A percentile compares a stretch with the other conserved stretches of the same genome.
Conservation (phyloP, 257 asterid species). For the Verbena officinalis region DNA sequence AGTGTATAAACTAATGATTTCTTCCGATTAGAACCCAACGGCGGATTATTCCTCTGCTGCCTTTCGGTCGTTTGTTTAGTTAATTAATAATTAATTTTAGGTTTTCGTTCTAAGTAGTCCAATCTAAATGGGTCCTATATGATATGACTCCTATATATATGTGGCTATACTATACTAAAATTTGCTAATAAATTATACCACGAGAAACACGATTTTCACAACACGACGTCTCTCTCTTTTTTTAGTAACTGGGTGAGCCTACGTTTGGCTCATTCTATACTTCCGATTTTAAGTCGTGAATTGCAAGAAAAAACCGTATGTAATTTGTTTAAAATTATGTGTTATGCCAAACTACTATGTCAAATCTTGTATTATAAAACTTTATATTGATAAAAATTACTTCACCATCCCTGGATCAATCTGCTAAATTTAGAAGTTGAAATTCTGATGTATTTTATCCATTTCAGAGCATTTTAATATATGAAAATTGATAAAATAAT, state of each 20-base stretch:
- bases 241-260: slow-evolving; percentile 1
- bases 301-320: background rate
- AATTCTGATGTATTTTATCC: too few species aligned
- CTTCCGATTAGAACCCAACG: slow-evolving; percentile 29
- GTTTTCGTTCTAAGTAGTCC: slow-evolving; percentile 15
- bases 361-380: too few species aligned
- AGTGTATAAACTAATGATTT: slow-evolving; percentile 22
- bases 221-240: background rate
- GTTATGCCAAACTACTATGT: too few species aligned
- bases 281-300: too few species aligned
- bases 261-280: too few species aligned
- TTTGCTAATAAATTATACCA: slow-evolving; percentile 32
- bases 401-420: too few species aligned
- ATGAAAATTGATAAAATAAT: too few species aligned
- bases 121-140: slow-evolving; percentile 29
- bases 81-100: background rate
- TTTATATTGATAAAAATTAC: too few species aligned
- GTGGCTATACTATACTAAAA: background rate
- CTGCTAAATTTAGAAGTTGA: too few species aligned
- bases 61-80: slow-evolving; percentile 41
- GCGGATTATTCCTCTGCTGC: slow-evolving; percentile 33
- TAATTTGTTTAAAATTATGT: too few species aligned
- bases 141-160: background rate
- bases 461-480: too few species aligned
- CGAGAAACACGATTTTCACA: slow-evolving; percentile 44